These are phyloP conservation scores for Plasmodium sp. DNA, from an alignment of 169 alveolate species.

Conservation along the genomic window DNA sequence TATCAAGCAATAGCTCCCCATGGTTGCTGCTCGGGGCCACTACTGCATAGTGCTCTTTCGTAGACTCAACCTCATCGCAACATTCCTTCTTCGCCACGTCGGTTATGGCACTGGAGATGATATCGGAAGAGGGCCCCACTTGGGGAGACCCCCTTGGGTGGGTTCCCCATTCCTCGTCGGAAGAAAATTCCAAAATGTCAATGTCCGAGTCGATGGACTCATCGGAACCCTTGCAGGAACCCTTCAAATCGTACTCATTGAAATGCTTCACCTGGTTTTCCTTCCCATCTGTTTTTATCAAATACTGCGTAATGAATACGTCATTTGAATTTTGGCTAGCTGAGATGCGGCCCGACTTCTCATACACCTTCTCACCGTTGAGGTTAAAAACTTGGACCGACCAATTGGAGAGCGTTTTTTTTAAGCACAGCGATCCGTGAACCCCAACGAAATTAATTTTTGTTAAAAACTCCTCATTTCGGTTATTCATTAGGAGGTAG, in stretches of 20 bases:
- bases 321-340: conserved; percentile 71
- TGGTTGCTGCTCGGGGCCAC: not conserved
- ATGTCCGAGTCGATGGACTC: conserved; percentile 58
- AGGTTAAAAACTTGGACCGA: conserved; percentile 27
- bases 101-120: not conserved
- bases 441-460: conserved; percentile 46
- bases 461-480: conserved; percentile 62
- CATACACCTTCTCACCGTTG: conserved; percentile 7
- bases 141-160: not conserved
- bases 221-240: conserved; percentile 15
- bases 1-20: not conserved
- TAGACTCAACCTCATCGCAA: not conserved
- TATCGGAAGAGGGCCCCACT: not conserved
- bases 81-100: not conserved
- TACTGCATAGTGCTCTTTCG: not conserved
- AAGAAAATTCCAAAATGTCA: conserved; percentile 39
- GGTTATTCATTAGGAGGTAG: conserved; percentile 54
- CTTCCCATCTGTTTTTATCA: conserved; percentile 67
- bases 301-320: conserved; percentile 63
- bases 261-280: conserved; percentile 37
- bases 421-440: conserved; percentile 35
- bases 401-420: conserved; percentile 70
- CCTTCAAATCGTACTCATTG: conserved; percentile 40
- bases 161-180: conserved; percentile 17
- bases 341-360: conserved; percentile 69